Base-by-base conservation (phyloP, 1,139 yeast genomes). In the Kurtzmaniella natalensis region DNA sequence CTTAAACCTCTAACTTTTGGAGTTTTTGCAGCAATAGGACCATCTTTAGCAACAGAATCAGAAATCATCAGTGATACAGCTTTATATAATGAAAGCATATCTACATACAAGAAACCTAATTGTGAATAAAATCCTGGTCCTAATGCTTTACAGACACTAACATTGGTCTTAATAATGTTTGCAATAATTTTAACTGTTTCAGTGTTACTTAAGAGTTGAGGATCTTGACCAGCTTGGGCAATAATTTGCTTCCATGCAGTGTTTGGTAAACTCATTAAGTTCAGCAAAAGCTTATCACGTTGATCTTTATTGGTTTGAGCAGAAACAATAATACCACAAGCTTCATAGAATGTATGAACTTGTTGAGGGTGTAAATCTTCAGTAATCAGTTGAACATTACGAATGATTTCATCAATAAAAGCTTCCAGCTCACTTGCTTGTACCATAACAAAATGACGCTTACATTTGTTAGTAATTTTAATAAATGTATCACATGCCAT, bases 401-500 rank as follows among this genome's bases (percentile, higher is more conserved):
- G 72, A 38, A 92, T 86, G 45, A 92, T 89, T 45, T 88, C 95
- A 53, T 84, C 85, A 45, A 92, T 86, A 50, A 92, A 92, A 15
- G 98, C 96, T 55, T 83, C 95, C n/a, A 73, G 57, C 61, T 94
- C 98, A 44, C 81, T 83, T 13, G 78, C 76, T 61, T 92, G 97
- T 44, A 76, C 80, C 30, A 83, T 83, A 27, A 92, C 96, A 61
- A 94, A 92, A 59, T 92, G 97, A 44, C 89, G 81, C 60, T 88
- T 89, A 72, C 98, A 92, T 63, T 92, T 92, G 48, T 78, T 81
- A 20, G 96, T 87, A 57, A 92, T 92, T 59, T 92, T 94, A 53
- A 89, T 89, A 57, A 92, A 92, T 1, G 99, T 92, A 60, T 92
- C 98, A 70, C 98, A 92, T 7, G 99, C 98, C 98, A 92, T 92